A percentile compares a stretch with the other conserved stretches of the same genome.
Evolutionary conservation across 2,329 filamentous ascomycete species (phyloP).

Genomic region (Cladosporium austrohemisphaericum): DNA sequence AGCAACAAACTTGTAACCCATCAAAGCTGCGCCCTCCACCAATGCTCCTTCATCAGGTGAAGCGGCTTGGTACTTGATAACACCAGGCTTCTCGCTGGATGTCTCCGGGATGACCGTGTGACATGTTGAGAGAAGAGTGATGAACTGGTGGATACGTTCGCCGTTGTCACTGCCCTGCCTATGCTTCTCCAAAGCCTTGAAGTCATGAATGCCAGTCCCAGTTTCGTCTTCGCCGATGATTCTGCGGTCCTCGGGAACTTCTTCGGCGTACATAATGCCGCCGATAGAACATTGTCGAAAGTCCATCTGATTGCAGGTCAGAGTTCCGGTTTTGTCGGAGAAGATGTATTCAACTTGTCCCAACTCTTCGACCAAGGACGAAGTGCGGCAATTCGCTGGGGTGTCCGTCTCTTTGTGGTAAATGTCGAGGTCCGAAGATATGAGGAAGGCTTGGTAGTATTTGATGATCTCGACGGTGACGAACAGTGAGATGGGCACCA

Average conservation of each 20-base stretch:
- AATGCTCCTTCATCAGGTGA: slow-evolving; percentile 97
- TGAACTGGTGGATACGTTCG: slow-evolving; percentile 73
- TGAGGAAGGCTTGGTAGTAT: slow-evolving; percentile 95
- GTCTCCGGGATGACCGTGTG: slow-evolving; percentile 96
- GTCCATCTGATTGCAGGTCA: slow-evolving; percentile 99
- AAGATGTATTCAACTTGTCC: slow-evolving; percentile 99
- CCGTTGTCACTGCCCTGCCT: slow-evolving; percentile 50
- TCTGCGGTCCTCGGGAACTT: slow-evolving; percentile 84
- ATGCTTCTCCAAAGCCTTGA: slow-evolving; percentile 70
- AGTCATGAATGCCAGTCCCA: slow-evolving; percentile 79
- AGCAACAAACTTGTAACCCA: slow-evolving; percentile 88
- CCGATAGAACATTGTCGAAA: slow-evolving; percentile 93
- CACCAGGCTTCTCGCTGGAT: slow-evolving; percentile 68
- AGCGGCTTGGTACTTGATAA: slow-evolving; percentile 96
- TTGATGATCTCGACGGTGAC: slow-evolving; percentile 98
- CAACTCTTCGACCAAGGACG: slow-evolving; percentile 91
- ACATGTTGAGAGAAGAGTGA: slow-evolving; percentile 81
- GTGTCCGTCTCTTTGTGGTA: slow-evolving; percentile 96
- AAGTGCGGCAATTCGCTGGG: slow-evolving; percentile 91
- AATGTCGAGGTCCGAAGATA: slow-evolving; percentile 96
- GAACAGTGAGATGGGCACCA: slow-evolving; percentile 96
- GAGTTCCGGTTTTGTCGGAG: slow-evolving; percentile 93
- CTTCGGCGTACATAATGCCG: slow-evolving; percentile 89
- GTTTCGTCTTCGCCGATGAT: slow-evolving; percentile 69
- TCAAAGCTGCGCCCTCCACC: slow-evolving; percentile 78